Base-by-base conservation (phyloP, 495 filamentous ascomycete species). In the Saxispiralis lemnorum region DNA sequence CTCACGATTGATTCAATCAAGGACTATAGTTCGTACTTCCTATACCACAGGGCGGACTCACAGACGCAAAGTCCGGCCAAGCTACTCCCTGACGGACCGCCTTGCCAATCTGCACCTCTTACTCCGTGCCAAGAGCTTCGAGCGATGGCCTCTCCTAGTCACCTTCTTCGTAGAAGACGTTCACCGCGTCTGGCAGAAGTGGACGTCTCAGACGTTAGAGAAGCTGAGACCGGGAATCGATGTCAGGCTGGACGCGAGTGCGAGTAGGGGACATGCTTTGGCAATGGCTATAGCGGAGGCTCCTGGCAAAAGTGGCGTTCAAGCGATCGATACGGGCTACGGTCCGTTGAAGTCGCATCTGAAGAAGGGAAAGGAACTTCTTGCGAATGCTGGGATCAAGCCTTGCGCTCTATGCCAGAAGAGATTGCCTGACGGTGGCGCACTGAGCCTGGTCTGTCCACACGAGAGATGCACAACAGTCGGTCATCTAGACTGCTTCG, bases 161-260 rank as follows among this genome's bases (percentile, higher is more conserved):
- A 75, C 80, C 7, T 94, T 95, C 57, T 93, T 94, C 52, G 66
- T 62, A 7, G 59, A 66, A 1, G 80, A 93, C 44, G 78, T 80
- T 1, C 67, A 78, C 49, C 53, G 62, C 21, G 58, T 65, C 0
- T 97, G 89, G 89, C 55, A 69, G 31, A 60, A 59, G 31, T 78
- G 73, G 67, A 71, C 17, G 13, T 17, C 35, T 9, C 49, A 48
- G 36, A 35, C 44, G 10, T 4, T 41, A 11, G 40, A 40, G 17
- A 39, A 24, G 17, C 16, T 43, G 16, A 28, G 39, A 30, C 44
- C 44, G 28, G 41, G 47, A 11, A 45, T 51, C 16, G 35, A 19
- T n/a, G 38, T 51, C 7, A 16, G 12, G 3, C 24, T 45, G 4
- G 41, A 45, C n/a, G 37, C 45, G 10, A 16, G 31, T 13, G 13